Evolutionary conservation across 2,329 filamentous ascomycete species (phyloP).

Genomic region (Trichoderma semiorbis): DNA sequence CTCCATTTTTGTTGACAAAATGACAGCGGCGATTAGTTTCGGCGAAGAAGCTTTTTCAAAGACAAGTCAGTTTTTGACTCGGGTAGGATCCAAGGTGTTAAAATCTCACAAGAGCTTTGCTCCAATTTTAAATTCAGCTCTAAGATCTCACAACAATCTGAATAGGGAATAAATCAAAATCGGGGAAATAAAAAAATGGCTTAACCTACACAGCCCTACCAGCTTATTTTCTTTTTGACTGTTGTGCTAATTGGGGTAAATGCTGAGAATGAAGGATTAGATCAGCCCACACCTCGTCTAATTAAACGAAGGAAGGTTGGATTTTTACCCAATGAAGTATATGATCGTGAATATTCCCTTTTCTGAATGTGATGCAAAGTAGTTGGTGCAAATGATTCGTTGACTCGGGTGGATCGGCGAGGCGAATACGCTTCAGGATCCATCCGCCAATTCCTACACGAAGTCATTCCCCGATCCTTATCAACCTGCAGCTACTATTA

Average conservation of each 20-base stretch:
- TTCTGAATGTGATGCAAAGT: neutral
- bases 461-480: neutral
- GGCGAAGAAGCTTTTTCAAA: neutral
- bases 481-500: neutral
- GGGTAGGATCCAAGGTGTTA: neutral
- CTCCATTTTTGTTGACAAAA: neutral
- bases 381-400: neutral
- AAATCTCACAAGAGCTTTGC: neutral
- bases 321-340: neutral
- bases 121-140: neutral
- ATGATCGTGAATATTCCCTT: neutral
- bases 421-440: neutral
- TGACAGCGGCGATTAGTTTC: neutral
- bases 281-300: neutral
- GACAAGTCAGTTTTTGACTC: neutral
- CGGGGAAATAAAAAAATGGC: neutral
- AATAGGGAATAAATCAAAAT: neutral
- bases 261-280: neutral
- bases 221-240: too few species aligned
- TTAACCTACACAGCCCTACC: neutral
- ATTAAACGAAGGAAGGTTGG: neutral
- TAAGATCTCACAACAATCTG: conserved; percentile 1
- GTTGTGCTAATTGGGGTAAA: neutral
- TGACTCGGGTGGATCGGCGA: neutral
- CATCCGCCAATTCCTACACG: neutral